These are phyloP conservation scores for Lactarius psammicola DNA, from an alignment of 768 basidiomycete genomes.

Conservation along the genomic window DNA sequence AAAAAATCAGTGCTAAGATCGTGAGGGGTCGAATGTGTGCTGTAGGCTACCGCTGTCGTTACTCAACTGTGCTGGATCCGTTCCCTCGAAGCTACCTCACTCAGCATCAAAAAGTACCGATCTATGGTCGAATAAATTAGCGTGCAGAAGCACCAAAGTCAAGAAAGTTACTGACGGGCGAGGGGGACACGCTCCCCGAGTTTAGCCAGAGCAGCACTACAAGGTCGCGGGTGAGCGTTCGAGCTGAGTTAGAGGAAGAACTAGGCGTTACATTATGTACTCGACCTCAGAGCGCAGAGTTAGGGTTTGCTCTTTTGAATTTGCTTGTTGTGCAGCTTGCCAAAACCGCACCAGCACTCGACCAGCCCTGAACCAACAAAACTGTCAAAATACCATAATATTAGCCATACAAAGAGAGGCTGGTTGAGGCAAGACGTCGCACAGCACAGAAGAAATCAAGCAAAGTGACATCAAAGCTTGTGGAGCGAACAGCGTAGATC, in stretches of 20 bases:
- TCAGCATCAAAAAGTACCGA: slow-evolving; percentile 57
- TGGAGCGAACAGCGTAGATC: slow-evolving; percentile 63
- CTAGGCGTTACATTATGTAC: slow-evolving; percentile 56
- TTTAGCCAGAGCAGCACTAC: slow-evolving; percentile 55
- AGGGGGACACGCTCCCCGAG: slow-evolving; percentile 68
- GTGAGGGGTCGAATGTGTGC: neutral
- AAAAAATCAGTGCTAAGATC: neutral
- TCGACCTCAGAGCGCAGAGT: slow-evolving; percentile 62
- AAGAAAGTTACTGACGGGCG: slow-evolving; percentile 43
- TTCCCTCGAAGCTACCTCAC: slow-evolving; percentile 37
- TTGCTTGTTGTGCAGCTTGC: slow-evolving; percentile 58
- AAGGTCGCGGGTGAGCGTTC: slow-evolving; percentile 4
- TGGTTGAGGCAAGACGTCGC: slow-evolving; percentile 30
- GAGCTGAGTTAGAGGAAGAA: neutral
- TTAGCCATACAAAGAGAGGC: slow-evolving; percentile 12
- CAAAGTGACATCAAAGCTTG: slow-evolving; percentile 69
- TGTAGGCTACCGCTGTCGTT: neutral
- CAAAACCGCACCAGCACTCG: slow-evolving; percentile 66
- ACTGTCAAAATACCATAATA: slow-evolving; percentile 37
- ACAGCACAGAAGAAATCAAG: slow-evolving; percentile 71
- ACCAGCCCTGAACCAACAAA: slow-evolving; percentile 69
- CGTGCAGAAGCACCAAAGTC: neutral
- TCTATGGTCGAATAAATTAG: slow-evolving; percentile 30
- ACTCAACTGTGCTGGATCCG: neutral
- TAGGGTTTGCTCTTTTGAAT: slow-evolving; percentile 54